Evolutionary conservation across 768 basidiomycete genomes (phyloP), one percentile per base, ranked within the genome.

Genomic region (Gloeopeniophorella convolvens): DNA sequence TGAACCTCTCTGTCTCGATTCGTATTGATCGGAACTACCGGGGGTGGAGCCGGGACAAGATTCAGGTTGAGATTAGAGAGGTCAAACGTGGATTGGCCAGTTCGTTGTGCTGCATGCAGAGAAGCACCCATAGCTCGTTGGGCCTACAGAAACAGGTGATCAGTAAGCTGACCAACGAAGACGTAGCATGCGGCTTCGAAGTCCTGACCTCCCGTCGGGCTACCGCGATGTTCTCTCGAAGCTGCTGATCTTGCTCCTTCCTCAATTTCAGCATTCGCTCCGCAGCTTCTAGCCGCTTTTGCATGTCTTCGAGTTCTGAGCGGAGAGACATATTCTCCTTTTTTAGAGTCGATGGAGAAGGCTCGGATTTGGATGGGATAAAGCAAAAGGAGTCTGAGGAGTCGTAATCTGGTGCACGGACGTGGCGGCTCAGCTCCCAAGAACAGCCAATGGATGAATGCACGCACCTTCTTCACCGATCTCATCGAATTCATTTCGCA

Each of bases 301-400:
- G 76, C 66, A 79, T 67, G 7, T 68, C 65, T 11, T 79, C 78
- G 4, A 85, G 60, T 55, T 89, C 82, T 4, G 70, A 66, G 61
- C 78, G 86, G 9, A 92, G 72, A 7, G 70, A 60, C 1, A 65
- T 62, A 56, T 92, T 92, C 62, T 92, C 88, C 62, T 75, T 79
- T 63, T 76, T 79, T 28, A 89, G 67, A 1, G 65, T 64, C 15
- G 70, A 63, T 4, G 72, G 64, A 26, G 78, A 68, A 5, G 75
- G 63, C 43, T 81, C 81, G 24, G 76, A 66, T 27, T 76, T 80
- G 5, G 78, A 76, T 0, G 88, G 83, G 40, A 91, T 76, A 30
- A 91, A 62, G 57, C 75, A 87, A 62, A 89, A 90, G 0, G 88
- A 90, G 56, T 86, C 89, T 1, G 88, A 83, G 49, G 88, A 73